Evolutionary conservation across 2,329 filamentous ascomycete genomes (phyloP), one percentile per base, ranked within the genome.

Genomic region (Leptodontidium sp.): DNA sequence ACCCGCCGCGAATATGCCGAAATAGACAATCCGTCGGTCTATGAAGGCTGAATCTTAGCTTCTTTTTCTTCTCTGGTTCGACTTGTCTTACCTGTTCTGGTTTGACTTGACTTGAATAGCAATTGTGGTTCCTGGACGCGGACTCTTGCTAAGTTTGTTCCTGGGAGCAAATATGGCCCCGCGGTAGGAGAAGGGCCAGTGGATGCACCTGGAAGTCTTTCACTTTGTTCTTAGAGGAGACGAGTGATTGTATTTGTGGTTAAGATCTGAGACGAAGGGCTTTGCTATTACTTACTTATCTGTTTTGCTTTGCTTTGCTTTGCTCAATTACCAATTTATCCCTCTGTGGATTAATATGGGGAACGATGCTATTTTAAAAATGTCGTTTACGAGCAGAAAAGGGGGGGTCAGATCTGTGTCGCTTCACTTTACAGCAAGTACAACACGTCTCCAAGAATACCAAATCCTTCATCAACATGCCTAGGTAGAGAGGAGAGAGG

Each of bases 331-430:
- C 21, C 21, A 21, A 21, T 21, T 35, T 35, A 35, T 35, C 32
- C 32, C 32, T 35, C 4, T 35, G 32, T 35, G 32, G 9, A 35
- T 35, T 35, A 35, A 5, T 35, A 35, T 9, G 5, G 32, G 35
- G 55, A 59, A 59, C 6, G 12, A 59, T 59, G 55, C 55, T 59
- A 59, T 59, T 59, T 43, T 59, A 43, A 12, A 17, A 59, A 15
- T 26, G 50, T 12, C 24, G 26, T 53, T 24, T 21, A 21, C 21
- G 1, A 21, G 55, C 24, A n/a, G 21, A 57, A 21, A 29, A n/a
- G 32, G 53, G 53, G 7, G 17, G 15, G 17, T 57, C n/a, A 38
- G 15, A 40, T 38, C 32, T 38, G 53, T 38, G 32, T 57, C 32
- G 53, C 53, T 57, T 57, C 32, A 38, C 53, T 7, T 40, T 32